Base-by-base conservation (phyloP, 257 asterid species). In the Solanum tacnaense region DNA sequence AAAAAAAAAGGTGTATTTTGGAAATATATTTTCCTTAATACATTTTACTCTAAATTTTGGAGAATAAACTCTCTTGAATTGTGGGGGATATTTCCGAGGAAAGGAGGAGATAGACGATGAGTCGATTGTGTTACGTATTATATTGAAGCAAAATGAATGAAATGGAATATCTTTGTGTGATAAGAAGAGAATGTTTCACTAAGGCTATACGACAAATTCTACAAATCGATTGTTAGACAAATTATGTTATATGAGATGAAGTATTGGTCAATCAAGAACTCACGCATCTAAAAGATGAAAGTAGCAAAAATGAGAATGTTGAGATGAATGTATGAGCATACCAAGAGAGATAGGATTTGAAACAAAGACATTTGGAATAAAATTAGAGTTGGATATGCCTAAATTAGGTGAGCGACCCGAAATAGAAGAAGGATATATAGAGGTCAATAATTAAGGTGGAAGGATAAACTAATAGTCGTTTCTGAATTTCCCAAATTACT, bases 151-250 rank as follows among this genome's bases (percentile, higher is more conserved):
- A 2, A 62, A 60, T 23, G 29, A 3, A 23, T 9, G 31, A 62
- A 62, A 9, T 23, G 31, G 1, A 62, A 12, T 67, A 25, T 12
- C 16, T 4, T 4, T 65, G 9, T 65, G 34, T n/a, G 32, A 25
- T 27, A 67, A 25, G 7, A 18, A 18, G 4, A 56, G 65, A 67
- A 25, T 67, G 9, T 12, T 67, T 25, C 2, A 67, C 7, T 0
- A 25, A 67, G 20, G 20, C 5, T 67, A 11, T 5, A 25, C 0
- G 1, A 0, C 0, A 67, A 67, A 13, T 67, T 67, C 6, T 25
- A 25, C 9, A 67, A 25, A 65, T 0, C 1, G 5, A 1, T 25
- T 12, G 5, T 6, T 27, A 0, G 2, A 67, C 20, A 5, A 67
- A 3, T 5, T 25, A 67, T 67, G 73, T 25, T 25, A 1, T n/a